Evolutionary conservation across 495 filamentous ascomycete species (phyloP).

Genomic region (Cladorrhinum samala): DNA sequence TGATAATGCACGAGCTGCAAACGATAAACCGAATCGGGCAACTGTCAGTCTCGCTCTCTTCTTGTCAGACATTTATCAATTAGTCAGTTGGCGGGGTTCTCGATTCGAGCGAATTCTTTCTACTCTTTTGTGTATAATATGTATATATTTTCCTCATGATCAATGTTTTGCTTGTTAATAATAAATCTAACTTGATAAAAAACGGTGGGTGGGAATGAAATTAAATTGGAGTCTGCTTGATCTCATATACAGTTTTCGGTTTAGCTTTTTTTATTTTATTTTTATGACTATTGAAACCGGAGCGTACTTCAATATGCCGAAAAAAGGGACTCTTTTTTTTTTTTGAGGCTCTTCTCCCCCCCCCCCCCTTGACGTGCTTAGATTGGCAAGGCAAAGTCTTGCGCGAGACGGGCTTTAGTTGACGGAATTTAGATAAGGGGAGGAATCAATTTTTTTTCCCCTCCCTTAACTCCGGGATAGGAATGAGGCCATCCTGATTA

Average conservation of each 20-base stretch:
- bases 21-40: background rate
- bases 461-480: background rate
- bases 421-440: background rate
- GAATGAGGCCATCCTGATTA: too few relatives aligned
- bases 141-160: too few relatives aligned
- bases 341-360: too few relatives aligned
- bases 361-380: background rate
- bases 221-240: too few relatives aligned
- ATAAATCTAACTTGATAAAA: background rate
- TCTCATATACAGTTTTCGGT: background rate
- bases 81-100: background rate
- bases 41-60: background rate
- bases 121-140: background rate
- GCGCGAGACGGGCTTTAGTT: background rate
- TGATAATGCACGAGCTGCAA: too few relatives aligned
- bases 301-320: constrained; percentile 5
- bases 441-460: background rate
- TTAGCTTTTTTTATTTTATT: background rate
- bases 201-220: too few relatives aligned
- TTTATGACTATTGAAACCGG: background rate
- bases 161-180: background rate
- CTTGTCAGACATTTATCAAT: background rate
- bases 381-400: constrained; percentile 2
- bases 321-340: background rate
- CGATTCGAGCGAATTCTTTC: background rate